These are phyloP conservation scores for Colletotrichum horii DNA, from an alignment of 2,329 filamentous ascomycete species.

Conservation along the genomic window DNA sequence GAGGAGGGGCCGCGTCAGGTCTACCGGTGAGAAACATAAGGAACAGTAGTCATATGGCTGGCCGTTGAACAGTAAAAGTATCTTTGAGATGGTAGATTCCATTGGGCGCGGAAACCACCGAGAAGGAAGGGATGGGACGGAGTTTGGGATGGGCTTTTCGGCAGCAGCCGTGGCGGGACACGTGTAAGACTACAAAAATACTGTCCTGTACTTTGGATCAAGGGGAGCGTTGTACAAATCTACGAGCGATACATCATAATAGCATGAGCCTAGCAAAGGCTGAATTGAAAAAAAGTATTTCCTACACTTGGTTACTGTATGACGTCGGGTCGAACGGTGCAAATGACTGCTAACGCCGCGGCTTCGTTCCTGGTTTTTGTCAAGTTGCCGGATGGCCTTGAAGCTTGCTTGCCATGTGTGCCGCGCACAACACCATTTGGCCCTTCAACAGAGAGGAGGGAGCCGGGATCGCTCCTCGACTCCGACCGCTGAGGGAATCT, in stretches of 20 bases:
- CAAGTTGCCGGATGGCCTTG: not conserved
- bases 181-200: not conserved
- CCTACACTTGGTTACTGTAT: not conserved
- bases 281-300: not conserved
- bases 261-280: not conserved
- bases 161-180: not conserved
- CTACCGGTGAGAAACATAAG: conserved; percentile 33
- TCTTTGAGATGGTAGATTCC: not conserved
- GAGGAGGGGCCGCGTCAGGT: conserved; percentile 42
- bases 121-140: not conserved
- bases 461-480: not conserved
- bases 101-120: not conserved
- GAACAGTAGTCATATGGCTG: not conserved
- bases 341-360: not conserved
- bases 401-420: not conserved
- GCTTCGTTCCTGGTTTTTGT: not conserved
- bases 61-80: not conserved
- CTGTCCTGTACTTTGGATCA: not conserved
- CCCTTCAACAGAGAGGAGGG: not conserved
- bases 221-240: not conserved
- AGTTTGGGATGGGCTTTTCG: not conserved
- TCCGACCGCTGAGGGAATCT: not conserved
- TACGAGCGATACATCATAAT: not conserved
- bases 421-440: not conserved
- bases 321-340: not conserved